Evolutionary conservation across 78 protist species (phyloP).

Genomic region (Planoprotostelium fungivorum): DNA sequence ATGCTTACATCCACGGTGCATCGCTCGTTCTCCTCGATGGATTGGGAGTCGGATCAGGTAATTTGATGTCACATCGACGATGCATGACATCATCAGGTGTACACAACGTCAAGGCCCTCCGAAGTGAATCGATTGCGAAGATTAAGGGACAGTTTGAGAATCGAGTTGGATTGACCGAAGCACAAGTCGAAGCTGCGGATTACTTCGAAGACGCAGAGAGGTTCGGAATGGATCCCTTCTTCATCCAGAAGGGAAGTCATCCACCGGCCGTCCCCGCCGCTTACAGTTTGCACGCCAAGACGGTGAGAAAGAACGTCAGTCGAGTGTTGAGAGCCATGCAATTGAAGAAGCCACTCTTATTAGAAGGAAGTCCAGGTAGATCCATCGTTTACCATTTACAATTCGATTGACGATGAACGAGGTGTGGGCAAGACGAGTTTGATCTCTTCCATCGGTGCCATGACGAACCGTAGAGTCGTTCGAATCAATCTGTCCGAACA

Average conservation of each 20-base stretch:
- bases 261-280: background rate
- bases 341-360: constrained; percentile 72
- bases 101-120: background rate
- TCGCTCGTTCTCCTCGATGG: constrained; percentile 87
- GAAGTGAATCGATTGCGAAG: background rate
- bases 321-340: constrained; percentile 92
- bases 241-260: constrained; percentile 9
- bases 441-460: constrained; percentile 84
- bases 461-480: constrained; percentile 72
- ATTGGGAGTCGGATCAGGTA: constrained; percentile 48
- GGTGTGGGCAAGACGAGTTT: constrained; percentile 99
- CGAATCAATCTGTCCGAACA: constrained; percentile 99
- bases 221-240: constrained; percentile 80
- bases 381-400: constrained; percentile 33
- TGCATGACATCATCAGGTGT: background rate
- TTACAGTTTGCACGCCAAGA: constrained; percentile 84
- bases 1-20: constrained; percentile 84
- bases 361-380: constrained; percentile 74
- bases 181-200: background rate
- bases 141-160: background rate
- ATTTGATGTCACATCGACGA: too few species aligned
- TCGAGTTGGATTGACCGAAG: too few species aligned
- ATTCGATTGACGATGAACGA: background rate
- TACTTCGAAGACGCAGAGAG: background rate
- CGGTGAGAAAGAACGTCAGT: constrained; percentile 78